phyloP scores from a whole-genome alignment of 371 early-diverging fungal species.

The Rhizomucor pusillus region DNA sequence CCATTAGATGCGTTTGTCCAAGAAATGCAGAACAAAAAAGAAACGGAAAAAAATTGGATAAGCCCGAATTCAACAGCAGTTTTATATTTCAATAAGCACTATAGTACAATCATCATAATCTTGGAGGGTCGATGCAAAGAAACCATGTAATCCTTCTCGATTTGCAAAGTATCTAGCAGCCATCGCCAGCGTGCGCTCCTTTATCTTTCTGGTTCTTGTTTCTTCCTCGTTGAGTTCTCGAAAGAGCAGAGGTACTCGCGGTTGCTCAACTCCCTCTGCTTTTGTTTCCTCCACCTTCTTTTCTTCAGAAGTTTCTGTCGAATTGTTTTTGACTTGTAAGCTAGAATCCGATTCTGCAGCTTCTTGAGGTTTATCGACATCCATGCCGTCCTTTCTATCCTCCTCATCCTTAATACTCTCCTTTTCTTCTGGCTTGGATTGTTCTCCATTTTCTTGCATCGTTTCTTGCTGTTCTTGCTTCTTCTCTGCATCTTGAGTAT shows the following conservation, averaged over 20 bases:
- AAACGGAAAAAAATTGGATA: too few relatives aligned
- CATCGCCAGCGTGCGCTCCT: conserved; percentile 36
- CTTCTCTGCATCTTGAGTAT: conserved; percentile 13
- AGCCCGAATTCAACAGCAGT: too few relatives aligned
- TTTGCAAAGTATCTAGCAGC: conserved; percentile 49
- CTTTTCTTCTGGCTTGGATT: neutral
- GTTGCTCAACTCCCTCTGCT: neutral
- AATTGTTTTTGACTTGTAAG: neutral
- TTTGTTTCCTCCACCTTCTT: conserved; percentile 9
- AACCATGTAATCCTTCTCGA: conserved; percentile 45
- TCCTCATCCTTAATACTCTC: neutral
- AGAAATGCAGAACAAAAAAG: too few relatives aligned
- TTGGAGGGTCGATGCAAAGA: conserved; percentile 49
- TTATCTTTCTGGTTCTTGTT: conserved; percentile 24
- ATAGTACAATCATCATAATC: conserved; percentile 57
- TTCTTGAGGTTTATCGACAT: conserved; percentile 2
- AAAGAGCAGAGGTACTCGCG: conserved; percentile 21
- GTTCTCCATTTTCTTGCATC: neutral
- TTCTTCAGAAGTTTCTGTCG: conserved; percentile 3
- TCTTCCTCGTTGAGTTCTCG: conserved; percentile 36
- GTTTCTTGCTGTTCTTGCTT: neutral
- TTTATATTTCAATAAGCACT: conserved; percentile 42
- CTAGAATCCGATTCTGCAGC: neutral
- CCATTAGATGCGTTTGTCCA: conserved; percentile 11
- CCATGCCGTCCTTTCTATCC: neutral